These are phyloP conservation scores for Avena insularis DNA, from an alignment of 176 grass and related monocot genomes.

Conservation along the genomic window DNA sequence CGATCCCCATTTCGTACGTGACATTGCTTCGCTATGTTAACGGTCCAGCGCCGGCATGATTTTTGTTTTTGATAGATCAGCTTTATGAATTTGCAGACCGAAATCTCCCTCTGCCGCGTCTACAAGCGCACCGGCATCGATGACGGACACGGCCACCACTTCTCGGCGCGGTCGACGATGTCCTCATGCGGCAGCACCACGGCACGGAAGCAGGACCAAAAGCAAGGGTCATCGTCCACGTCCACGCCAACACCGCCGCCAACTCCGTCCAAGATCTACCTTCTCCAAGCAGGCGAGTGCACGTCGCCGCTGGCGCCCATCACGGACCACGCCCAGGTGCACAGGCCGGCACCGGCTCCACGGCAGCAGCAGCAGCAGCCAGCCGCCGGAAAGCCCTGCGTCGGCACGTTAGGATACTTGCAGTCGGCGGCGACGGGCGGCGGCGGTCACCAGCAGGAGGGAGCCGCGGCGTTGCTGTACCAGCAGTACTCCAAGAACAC, in stretches of 20 bases:
- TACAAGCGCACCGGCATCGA: conserved; percentile 92
- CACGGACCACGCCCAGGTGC: conserved; percentile 22
- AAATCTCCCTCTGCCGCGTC: conserved; percentile 92
- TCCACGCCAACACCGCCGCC: conserved; percentile 54
- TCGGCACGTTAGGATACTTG: conserved; percentile 24
- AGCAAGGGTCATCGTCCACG: conserved; percentile 51
- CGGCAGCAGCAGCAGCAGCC: conserved; percentile 13
- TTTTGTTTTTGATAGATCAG: background rate
- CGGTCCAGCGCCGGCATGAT: background rate
- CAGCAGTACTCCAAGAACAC: conserved; percentile 54
- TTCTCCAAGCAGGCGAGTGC: conserved; percentile 61
- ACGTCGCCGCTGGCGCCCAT: conserved; percentile 42
- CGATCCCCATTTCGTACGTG: background rate
- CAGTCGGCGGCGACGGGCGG: background rate
- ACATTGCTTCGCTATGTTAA: background rate
- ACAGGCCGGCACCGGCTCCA: conserved; percentile 10
- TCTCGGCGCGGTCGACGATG: conserved; percentile 38
- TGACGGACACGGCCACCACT: conserved; percentile 49
- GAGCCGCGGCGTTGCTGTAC: conserved; percentile 38
- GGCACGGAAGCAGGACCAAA: conserved; percentile 44
- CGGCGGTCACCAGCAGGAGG: conserved; percentile 41
- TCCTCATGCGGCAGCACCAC: conserved; percentile 23
- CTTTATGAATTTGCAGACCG: conserved; percentile 59
- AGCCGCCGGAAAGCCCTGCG: conserved; percentile 23
- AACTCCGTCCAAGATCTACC: conserved; percentile 53